Conservation (phyloP, 2,329 filamentous ascomycete genomes). For the Ambrosiella xylebori region DNA sequence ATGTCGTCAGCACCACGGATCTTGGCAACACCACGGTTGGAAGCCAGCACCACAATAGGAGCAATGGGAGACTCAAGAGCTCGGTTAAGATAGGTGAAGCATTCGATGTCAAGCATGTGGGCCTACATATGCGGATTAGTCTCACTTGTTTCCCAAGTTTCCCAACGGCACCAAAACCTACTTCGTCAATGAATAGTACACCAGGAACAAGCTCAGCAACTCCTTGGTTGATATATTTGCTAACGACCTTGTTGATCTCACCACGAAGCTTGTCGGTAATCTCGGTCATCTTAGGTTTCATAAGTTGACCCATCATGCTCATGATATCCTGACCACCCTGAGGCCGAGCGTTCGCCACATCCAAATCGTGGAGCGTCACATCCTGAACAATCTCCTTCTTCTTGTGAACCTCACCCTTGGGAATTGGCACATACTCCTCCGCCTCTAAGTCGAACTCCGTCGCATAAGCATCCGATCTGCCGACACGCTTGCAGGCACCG, state of each 20-base stretch:
- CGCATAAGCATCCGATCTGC: slow-evolving; percentile 87
- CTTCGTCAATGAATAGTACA: slow-evolving; percentile 96
- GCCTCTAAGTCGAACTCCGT: slow-evolving; percentile 98
- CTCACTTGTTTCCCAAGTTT: neutral
- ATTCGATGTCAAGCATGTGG: slow-evolving; percentile 98
- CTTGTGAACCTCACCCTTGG: slow-evolving; percentile 98
- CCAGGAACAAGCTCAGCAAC: slow-evolving; percentile 96
- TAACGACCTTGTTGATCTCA: slow-evolving; percentile 99
- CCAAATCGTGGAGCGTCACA: slow-evolving; percentile 89
- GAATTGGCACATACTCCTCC: slow-evolving; percentile 96
- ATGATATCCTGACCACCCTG: slow-evolving; percentile 98
- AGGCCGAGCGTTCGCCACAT: slow-evolving; percentile 85
- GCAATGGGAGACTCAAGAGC: slow-evolving; percentile 91
- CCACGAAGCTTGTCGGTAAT: slow-evolving; percentile 91
- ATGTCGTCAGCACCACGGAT: slow-evolving; percentile 76
- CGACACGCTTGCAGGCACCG: slow-evolving; percentile 91
- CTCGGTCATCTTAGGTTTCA: slow-evolving; percentile 99
- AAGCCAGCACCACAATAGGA: slow-evolving; percentile 92
- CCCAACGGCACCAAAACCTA: slow-evolving; percentile 23
- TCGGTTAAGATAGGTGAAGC: slow-evolving; percentile 96
- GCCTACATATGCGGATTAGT: slow-evolving; percentile 31
- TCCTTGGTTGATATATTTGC: slow-evolving; percentile 96
- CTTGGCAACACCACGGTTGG: slow-evolving; percentile 84
- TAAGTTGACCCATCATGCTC: slow-evolving; percentile 99
- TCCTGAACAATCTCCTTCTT: slow-evolving; percentile 99